Percentiles rank a stretch among this genome's conserved stretches.
Evolutionary conservation across 495 filamentous ascomycete genomes (phyloP).

Genomic region (Talaromyces proteolyticus): DNA sequence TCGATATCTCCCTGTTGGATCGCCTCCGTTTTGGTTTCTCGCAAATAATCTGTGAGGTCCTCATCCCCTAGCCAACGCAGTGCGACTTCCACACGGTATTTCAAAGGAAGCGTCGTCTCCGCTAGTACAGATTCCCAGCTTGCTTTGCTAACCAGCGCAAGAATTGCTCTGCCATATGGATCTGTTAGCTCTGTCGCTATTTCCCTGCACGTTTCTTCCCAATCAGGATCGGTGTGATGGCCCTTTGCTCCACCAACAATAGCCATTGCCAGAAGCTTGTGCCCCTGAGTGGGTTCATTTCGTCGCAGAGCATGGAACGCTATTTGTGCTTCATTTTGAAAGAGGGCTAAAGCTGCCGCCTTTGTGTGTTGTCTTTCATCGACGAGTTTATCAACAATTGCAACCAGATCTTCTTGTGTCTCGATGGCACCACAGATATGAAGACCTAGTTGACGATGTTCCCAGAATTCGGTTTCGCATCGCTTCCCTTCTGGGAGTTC

Average conservation of each 20-base stretch:
- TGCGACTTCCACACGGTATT: slow-evolving; percentile 80
- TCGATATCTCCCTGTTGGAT: slow-evolving; percentile 77
- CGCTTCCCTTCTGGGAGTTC: slow-evolving; percentile 42
- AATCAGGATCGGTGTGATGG: slow-evolving; percentile 42
- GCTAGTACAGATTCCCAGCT: slow-evolving; percentile 80
- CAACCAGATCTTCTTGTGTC: slow-evolving; percentile 54
- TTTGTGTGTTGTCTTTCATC: slow-evolving; percentile 65
- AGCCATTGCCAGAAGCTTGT: slow-evolving; percentile 49
- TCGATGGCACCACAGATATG: slow-evolving; percentile 71
- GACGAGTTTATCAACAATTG: slow-evolving; percentile 53
- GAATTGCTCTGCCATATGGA: slow-evolving; percentile 83
- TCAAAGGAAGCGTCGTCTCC: slow-evolving; percentile 75
- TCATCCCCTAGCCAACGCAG: slow-evolving; percentile 77
- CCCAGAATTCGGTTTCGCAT: slow-evolving; percentile 56
- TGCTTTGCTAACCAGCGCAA: slow-evolving; percentile 84
- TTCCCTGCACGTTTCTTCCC: slow-evolving; percentile 50
- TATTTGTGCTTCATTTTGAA: slow-evolving; percentile 59
- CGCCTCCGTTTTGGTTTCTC: slow-evolving; percentile 52
- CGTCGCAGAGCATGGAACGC: slow-evolving; percentile 39
- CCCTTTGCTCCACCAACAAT: slow-evolving; percentile 49
- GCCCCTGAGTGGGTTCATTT: slow-evolving; percentile 34
- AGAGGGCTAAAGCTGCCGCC: slow-evolving; percentile 71
- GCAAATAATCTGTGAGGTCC: slow-evolving; percentile 67
- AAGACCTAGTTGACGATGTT: slow-evolving; percentile 74
- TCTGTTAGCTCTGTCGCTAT: slow-evolving; percentile 66